phyloP scores from a whole-genome alignment of 2,329 filamentous ascomycete species.

The Aureobasidium sp. region DNA sequence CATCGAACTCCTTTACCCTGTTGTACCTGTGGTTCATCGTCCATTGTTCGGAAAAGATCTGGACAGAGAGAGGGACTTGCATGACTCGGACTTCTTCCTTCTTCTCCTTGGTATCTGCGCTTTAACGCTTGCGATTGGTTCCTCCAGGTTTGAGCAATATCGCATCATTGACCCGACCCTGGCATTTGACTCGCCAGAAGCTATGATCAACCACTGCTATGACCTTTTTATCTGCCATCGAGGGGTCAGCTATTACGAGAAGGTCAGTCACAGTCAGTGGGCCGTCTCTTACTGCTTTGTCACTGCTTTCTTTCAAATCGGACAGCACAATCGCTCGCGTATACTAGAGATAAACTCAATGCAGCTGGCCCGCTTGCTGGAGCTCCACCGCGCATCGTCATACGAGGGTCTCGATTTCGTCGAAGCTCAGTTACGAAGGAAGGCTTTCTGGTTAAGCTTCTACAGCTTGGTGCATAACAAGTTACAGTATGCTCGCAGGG shows the following conservation, averaged over 20 bases:
- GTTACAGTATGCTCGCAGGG: not conserved
- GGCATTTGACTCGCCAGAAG: not conserved
- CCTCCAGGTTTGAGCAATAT: not conserved
- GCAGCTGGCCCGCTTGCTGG: not conserved
- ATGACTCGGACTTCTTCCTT: not conserved
- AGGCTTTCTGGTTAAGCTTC: constrained; percentile 4
- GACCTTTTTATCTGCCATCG: not conserved
- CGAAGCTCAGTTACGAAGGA: not conserved
- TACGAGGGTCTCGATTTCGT: not conserved
- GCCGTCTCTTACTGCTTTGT: not conserved
- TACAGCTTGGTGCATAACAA: not conserved
- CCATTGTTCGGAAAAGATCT: not conserved
- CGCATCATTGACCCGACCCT: not conserved
- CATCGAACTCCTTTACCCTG: not conserved
- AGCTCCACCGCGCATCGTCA: not conserved
- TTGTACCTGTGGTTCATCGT: not conserved
- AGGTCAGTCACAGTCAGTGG: not conserved
- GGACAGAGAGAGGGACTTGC: not conserved
- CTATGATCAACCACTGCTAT: not conserved
- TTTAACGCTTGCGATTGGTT: not conserved
- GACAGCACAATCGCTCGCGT: not conserved
- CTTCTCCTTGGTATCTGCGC: not conserved
- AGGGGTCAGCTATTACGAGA: not conserved
- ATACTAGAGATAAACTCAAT: not conserved
- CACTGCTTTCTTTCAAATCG: not conserved